Evolutionary conservation across 2,329 filamentous ascomycete species (phyloP).

Genomic region (Pyrenophora seminiperda): DNA sequence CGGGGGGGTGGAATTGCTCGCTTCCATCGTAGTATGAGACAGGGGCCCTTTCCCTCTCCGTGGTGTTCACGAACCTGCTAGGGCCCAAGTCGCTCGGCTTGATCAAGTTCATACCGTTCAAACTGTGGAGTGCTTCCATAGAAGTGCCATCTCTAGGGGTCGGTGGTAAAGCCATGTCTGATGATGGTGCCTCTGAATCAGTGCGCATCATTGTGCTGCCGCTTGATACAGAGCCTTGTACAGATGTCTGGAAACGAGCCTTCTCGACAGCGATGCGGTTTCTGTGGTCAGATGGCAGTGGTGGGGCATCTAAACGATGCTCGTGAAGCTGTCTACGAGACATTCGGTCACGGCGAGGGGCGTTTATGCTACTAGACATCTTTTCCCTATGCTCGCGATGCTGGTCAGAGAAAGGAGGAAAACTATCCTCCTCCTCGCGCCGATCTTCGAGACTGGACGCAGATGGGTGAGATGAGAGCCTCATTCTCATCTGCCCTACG

Average conservation of each 20-base stretch:
- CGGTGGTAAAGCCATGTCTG: slow-evolving; percentile 51
- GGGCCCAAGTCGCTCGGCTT: slow-evolving; percentile 35
- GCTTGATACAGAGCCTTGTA: slow-evolving; percentile 38
- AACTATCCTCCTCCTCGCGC: not conserved
- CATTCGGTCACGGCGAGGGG: slow-evolving; percentile 21
- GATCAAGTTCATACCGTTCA: slow-evolving; percentile 26
- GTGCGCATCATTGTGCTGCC: slow-evolving; percentile 41
- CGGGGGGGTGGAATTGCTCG: slow-evolving; percentile 44
- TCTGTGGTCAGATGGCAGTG: slow-evolving; percentile 29
- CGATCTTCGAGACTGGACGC: slow-evolving; percentile 28
- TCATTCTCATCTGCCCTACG: slow-evolving; percentile 28
- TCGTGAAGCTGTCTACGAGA: not conserved
- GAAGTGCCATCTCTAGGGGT: slow-evolving; percentile 49
- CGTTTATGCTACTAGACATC: slow-evolving; percentile 14
- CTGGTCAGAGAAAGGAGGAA: not conserved
- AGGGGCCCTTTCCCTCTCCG: slow-evolving; percentile 11
- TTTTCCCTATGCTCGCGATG: slow-evolving; percentile 12
- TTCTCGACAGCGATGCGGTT: slow-evolving; percentile 30
- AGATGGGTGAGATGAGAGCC: slow-evolving; percentile 29
- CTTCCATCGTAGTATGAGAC: slow-evolving; percentile 46
- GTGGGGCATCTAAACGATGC: slow-evolving; percentile 25
- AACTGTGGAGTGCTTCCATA: slow-evolving; percentile 39
- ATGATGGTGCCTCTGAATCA: slow-evolving; percentile 50
- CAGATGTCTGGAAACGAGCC: slow-evolving; percentile 26
- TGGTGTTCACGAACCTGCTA: slow-evolving; percentile 28